Base-by-base conservation (phyloP, 768 basidiomycete species). In the Hygrophorus pudorinus region DNA sequence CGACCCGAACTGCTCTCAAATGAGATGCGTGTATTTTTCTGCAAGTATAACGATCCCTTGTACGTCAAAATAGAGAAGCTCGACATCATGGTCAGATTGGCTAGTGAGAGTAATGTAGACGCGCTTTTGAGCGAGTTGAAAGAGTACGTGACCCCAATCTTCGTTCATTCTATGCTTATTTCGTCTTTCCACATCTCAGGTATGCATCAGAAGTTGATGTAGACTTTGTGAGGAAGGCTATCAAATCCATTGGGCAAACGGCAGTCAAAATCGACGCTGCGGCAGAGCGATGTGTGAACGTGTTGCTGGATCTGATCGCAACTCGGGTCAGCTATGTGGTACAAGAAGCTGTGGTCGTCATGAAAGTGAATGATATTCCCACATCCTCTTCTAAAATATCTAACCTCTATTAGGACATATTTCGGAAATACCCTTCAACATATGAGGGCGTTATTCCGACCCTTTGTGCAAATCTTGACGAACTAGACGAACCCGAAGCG, bases 11-110 rank as follows among this genome's bases (percentile, higher is more conserved):
- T 96, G 47, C 76, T 99, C 7, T 78, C 84, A 5, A 96, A 87
- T 63, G 94, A 99, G 63, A 93, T 99, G 89, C 77, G 93, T 36
- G 96, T 99, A 14, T 99, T 99, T 62, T 99, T 98, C 72, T 97
- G 94, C 79, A 99, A 99, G 63, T 98, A 99, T 66, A 98, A 98
- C 57, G 94, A 99, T 57, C 94, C 94, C 4, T 67, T 94, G n/a
- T 99, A 98, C 56, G 93, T 98, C 60, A 99, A 99, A 63, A 78
- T 97, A 42, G 96, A 97, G 63, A 98, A 99, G 64, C 66, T 99
- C 52, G 96, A 97, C 54, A 96, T 98, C 59, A 99, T 99, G 96
- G 87, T 97, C 41, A 74, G 90, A 44, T 67, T 99, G 45, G 92
- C 90, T 10, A 75, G 72, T 16, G 94, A 97, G 49, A 81, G 76